Conservation (phyloP, 805 yeast genomes). For the Pichia kluyveri region DNA sequence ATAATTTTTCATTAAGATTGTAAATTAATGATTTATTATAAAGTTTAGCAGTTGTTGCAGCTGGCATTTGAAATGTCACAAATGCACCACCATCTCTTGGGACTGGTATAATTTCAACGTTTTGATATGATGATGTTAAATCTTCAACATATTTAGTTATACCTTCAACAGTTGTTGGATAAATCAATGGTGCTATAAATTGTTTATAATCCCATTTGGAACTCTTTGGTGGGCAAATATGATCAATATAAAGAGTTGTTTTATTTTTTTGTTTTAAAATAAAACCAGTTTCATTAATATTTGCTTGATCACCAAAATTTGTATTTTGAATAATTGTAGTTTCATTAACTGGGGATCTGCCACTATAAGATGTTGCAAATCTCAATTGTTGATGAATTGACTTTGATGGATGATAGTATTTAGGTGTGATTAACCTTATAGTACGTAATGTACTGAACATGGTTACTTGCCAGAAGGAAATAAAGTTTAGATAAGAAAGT, state of each 20-base stretch:
- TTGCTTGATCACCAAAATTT: constrained; percentile 46
- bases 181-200: constrained; percentile 31
- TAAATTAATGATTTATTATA: constrained; percentile 13
- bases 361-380: neutral
- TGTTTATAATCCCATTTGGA: constrained; percentile 39
- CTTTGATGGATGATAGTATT: neutral
- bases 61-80: constrained; percentile 64
- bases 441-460: neutral
- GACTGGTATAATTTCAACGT: constrained; percentile 55
- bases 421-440: neutral
- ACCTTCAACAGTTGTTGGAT: constrained; percentile 30
- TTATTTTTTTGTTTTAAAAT: constrained; percentile 41
- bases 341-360: constrained; percentile 16
- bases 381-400: neutral
- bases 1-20: constrained; percentile 8
- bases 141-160: constrained; percentile 21
- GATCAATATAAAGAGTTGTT: constrained; percentile 48
- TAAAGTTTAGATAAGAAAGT: too few species aligned
- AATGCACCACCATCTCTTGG: constrained; percentile 91
- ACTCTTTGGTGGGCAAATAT: constrained; percentile 34
- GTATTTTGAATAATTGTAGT: constrained; percentile 27
- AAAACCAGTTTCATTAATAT: constrained; percentile 49
- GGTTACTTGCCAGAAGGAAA: neutral
- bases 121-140: constrained; percentile 29
- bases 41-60: constrained; percentile 19